These are phyloP conservation scores for Vaccinium myrtillus DNA, from an alignment of 148 eudicot genomes.

Conservation along the genomic window DNA sequence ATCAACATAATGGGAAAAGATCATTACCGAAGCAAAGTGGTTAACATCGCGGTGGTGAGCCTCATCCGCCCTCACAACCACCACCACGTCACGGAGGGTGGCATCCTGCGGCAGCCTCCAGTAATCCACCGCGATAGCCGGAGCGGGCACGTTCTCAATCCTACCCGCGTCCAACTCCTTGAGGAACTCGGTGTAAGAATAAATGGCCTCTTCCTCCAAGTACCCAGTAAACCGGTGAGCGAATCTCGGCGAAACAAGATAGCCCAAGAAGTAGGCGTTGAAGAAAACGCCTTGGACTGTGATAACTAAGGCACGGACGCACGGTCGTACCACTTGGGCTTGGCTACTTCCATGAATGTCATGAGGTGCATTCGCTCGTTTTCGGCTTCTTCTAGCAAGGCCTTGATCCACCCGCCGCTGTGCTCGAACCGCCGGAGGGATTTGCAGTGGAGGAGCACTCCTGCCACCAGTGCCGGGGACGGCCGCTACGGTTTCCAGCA, in stretches of 20 bases:
- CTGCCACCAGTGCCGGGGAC: conserved; percentile 97
- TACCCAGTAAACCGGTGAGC: conserved; percentile 84
- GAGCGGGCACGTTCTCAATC: conserved; percentile 73
- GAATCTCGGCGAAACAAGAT: conserved; percentile 64
- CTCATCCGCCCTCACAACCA: conserved; percentile 87
- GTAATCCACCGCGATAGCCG: conserved; percentile 84
- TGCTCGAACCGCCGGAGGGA: conserved; percentile 79
- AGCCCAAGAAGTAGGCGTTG: conserved; percentile 79
- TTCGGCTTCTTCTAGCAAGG: conserved; percentile 83
- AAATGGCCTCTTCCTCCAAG: conserved; percentile 86
- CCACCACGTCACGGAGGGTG: conserved; percentile 72
- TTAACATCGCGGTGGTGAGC: conserved; percentile 95
- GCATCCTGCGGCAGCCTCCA: conserved; percentile 66
- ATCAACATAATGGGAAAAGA: neutral
- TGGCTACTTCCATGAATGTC: conserved; percentile 84
- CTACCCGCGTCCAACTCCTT: conserved; percentile 72
- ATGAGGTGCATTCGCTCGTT: conserved; percentile 93
- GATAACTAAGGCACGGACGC: conserved; percentile 78
- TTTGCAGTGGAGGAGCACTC: conserved; percentile 82
- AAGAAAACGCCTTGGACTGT: conserved; percentile 87
- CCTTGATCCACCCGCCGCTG: conserved; percentile 92
- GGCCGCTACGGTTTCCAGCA: conserved; percentile 88
- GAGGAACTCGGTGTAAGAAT: conserved; percentile 82
- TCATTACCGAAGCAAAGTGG: conserved; percentile 79
- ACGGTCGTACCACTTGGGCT: conserved; percentile 79